phyloP scores from a whole-genome alignment of 192 early-diverging fungal genomes.

The Podochytrium sp. region DNA sequence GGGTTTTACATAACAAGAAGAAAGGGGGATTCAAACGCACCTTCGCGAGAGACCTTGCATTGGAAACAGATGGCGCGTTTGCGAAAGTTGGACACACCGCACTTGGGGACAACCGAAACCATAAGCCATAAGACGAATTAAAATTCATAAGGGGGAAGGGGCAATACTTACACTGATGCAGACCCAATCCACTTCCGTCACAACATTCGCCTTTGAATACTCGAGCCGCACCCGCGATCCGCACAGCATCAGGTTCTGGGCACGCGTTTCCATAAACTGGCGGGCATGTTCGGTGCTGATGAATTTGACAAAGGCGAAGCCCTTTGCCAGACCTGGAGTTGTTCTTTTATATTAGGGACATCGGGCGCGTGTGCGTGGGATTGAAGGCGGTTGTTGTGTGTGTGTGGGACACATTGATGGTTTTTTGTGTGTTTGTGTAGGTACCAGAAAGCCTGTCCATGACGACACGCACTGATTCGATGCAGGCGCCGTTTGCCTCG shows the following conservation, averaged over 20 bases:
- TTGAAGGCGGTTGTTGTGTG: not conserved
- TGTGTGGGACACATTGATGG: not conserved
- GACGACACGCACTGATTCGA: slow-evolving; percentile 31
- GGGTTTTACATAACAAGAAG: not conserved
- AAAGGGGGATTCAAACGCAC: not conserved
- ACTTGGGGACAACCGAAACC: slow-evolving; percentile 2
- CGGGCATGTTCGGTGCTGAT: slow-evolving; percentile 28
- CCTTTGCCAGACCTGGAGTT: slow-evolving; percentile 25
- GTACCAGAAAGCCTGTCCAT: slow-evolving; percentile 10
- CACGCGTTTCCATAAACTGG: slow-evolving; percentile 22
- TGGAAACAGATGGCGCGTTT: slow-evolving; percentile 11
- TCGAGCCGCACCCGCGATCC: slow-evolving; percentile 17
- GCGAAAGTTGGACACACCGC: slow-evolving; percentile 28
- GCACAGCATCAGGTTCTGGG: not conserved
- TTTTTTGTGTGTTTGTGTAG: too few species aligned
- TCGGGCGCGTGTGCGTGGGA: not conserved
- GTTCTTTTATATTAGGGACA: too few species aligned
- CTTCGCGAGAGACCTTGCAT: slow-evolving; percentile 22
- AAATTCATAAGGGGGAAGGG: not conserved
- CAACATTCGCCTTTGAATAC: slow-evolving; percentile 8
- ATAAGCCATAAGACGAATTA: not conserved
- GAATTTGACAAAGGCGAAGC: slow-evolving; percentile 37
- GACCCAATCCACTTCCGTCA: slow-evolving; percentile 29
- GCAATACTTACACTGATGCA: slow-evolving; percentile 21
- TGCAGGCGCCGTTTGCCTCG: slow-evolving; percentile 3